phyloP scores from a whole-genome alignment of 768 basidiomycete genomes.

The Piloderma croceum region DNA sequence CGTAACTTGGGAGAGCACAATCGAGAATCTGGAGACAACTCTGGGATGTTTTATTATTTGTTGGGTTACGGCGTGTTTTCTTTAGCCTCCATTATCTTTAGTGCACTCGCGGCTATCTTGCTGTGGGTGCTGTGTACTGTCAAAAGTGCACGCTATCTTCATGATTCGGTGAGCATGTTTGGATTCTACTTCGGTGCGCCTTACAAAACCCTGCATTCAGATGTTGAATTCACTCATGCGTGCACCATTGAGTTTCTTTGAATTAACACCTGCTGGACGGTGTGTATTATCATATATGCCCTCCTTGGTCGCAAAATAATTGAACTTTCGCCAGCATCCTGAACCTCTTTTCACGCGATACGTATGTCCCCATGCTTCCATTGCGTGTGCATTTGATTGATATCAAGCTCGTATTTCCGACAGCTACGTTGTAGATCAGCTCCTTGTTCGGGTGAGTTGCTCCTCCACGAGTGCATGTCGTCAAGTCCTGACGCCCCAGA shows the following conservation, averaged over 20 bases:
- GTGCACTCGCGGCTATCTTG: conserved; percentile 51
- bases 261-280: conserved; percentile 82
- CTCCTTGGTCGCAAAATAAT: too few species aligned
- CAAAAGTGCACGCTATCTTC: conserved; percentile 66
- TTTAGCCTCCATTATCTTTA: conserved; percentile 47
- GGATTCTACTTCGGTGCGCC: not conserved
- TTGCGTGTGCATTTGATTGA: too few species aligned
- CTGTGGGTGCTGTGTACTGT: conserved; percentile 78
- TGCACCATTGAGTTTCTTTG: conserved; percentile 85
- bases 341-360: conserved; percentile 89
- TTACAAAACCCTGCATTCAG: conserved; percentile 27
- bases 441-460: conserved; percentile 58
- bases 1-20: conserved; percentile 83
- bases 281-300: conserved; percentile 22
- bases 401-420: too few species aligned
- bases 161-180: conserved; percentile 56
- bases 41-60: conserved; percentile 54
- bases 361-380: too few species aligned
- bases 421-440: conserved; percentile 84
- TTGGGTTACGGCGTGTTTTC: conserved; percentile 66
- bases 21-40: conserved; percentile 48
- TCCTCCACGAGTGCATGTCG: too few species aligned
- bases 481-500: too few species aligned
- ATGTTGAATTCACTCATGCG: conserved; percentile 78
- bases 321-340: conserved; percentile 50